Evolutionary conservation across 2,329 filamentous ascomycete genomes (phyloP).

Genomic region (Allantophomopsis lycopodina): DNA sequence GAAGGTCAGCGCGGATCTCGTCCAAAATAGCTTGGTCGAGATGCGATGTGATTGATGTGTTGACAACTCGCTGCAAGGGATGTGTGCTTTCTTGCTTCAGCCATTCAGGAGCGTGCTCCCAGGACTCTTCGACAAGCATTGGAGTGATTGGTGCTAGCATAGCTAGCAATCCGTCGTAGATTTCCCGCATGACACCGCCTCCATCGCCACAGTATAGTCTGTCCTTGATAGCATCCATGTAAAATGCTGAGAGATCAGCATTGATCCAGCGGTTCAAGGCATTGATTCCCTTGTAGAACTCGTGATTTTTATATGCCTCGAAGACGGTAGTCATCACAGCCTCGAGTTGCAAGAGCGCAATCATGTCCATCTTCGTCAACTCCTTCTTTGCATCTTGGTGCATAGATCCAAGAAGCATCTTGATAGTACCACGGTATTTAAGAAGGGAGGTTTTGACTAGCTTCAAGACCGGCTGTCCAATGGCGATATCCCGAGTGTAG

Average conservation of each 20-base stretch:
- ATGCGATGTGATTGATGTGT: background rate
- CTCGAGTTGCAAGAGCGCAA: constrained; percentile 64
- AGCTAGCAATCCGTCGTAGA: constrained; percentile 60
- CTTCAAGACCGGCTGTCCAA: constrained; percentile 66
- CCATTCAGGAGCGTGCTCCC: constrained; percentile 58
- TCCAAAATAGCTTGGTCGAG: no score
- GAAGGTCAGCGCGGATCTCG: constrained; percentile 6
- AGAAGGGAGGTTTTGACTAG: constrained; percentile 63
- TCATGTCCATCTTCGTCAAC: constrained; percentile 51
- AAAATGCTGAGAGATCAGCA: constrained; percentile 79
- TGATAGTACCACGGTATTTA: constrained; percentile 82
- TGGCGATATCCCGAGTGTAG: constrained; percentile 75
- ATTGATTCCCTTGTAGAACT: constrained; percentile 69
- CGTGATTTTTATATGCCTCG: constrained; percentile 52
- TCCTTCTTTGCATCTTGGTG: constrained; percentile 29
- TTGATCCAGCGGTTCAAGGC: constrained; percentile 70
- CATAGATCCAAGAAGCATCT: constrained; percentile 74
- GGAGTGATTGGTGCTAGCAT: constrained; percentile 77
- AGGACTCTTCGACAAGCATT: constrained; percentile 75
- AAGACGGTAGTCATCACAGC: constrained; percentile 52
- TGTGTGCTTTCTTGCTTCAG: constrained; percentile 33
- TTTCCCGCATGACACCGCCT: constrained; percentile 46
- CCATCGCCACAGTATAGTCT: constrained; percentile 73
- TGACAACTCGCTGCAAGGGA: constrained; percentile 7
- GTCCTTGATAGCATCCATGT: constrained; percentile 87